A percentile compares a stretch with the other conserved stretches of the same genome.
Evolutionary conservation across 106 monocot species (phyloP).

Genomic region (Hemerocallis citrina): DNA sequence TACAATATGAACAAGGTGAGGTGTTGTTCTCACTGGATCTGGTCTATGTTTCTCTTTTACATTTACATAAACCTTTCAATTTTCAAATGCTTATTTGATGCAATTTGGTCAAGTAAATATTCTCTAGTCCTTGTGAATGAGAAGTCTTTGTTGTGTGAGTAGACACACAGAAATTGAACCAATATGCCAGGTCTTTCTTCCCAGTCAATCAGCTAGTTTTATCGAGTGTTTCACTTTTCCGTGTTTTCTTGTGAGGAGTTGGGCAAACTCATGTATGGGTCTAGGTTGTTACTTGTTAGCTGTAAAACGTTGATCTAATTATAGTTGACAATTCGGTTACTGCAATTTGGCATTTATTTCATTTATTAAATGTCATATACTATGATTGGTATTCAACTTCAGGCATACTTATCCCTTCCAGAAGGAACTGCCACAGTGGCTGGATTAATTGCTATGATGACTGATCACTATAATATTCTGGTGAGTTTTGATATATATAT

Average conservation of each 20-base stretch:
- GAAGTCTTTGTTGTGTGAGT: no score
- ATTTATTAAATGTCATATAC: neutral
- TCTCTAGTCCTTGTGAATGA: no score
- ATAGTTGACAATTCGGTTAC: neutral
- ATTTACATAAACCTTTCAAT: neutral
- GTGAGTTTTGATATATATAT: constrained; percentile 35
- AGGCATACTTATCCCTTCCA: constrained; percentile 97
- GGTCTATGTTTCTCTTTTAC: no score
- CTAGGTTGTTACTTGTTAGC: neutral
- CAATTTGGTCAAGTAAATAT: no score
- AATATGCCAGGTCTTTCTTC: no score
- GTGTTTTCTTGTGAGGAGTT: no score
- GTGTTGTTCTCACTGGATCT: neutral
- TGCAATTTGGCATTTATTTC: neutral
- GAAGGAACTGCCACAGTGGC: constrained; percentile 84
- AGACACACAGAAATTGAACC: no score
- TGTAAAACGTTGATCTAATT: neutral
- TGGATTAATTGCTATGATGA: constrained; percentile 99
- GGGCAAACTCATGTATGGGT: neutral
- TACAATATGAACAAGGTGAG: constrained; percentile 90
- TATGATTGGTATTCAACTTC: neutral
- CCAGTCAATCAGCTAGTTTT: no score
- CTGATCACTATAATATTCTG: constrained; percentile 87
- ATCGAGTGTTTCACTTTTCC: no score
- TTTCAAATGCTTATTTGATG: no score